Percentiles rank a stretch among this genome's conserved stretches.
Conservation (phyloP, 768 basidiomycete genomes). For the Boletus edulis region DNA sequence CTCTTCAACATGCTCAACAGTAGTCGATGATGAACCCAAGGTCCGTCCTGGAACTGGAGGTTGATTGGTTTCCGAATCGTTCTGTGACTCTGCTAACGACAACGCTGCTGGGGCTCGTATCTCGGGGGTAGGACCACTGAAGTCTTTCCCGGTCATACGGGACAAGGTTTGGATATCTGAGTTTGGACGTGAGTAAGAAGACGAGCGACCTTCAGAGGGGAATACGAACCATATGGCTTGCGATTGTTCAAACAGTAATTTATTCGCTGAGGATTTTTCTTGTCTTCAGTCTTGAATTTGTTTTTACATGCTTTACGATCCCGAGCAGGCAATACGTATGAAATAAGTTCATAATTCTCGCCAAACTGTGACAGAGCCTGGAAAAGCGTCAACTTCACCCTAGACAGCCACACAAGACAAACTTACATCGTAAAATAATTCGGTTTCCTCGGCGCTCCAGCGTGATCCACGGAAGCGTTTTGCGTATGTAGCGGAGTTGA, state of each 20-base stretch:
- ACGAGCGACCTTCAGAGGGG: not conserved
- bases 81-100: constrained; percentile 30
- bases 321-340: constrained; percentile 78
- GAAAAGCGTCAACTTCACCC: constrained; percentile 6
- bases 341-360: constrained; percentile 91
- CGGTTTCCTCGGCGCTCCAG: constrained; percentile 90
- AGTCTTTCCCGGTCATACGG: constrained; percentile 83
- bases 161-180: constrained; percentile 71
- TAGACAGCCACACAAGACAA: not conserved
- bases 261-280: constrained; percentile 72
- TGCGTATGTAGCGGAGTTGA: constrained; percentile 80
- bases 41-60: constrained; percentile 7
- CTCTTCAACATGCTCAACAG: constrained; percentile 29
- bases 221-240: constrained; percentile 66
- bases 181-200: not conserved
- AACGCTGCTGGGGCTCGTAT: constrained; percentile 46
- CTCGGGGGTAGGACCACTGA: constrained; percentile 75
- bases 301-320: constrained; percentile 89
- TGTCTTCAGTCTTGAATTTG: constrained; percentile 91
- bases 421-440: constrained; percentile 80
- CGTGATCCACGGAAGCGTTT: constrained; percentile 79
- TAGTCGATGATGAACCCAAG: constrained; percentile 34
- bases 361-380: constrained; percentile 90
- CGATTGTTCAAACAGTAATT: constrained; percentile 72
- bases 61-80: not conserved